A percentile compares a stretch with the other conserved stretches of the same genome.
These are phyloP conservation scores for Tetradesmus obliquus DNA, from an alignment of 139 green algal species.

Conservation along the genomic window DNA sequence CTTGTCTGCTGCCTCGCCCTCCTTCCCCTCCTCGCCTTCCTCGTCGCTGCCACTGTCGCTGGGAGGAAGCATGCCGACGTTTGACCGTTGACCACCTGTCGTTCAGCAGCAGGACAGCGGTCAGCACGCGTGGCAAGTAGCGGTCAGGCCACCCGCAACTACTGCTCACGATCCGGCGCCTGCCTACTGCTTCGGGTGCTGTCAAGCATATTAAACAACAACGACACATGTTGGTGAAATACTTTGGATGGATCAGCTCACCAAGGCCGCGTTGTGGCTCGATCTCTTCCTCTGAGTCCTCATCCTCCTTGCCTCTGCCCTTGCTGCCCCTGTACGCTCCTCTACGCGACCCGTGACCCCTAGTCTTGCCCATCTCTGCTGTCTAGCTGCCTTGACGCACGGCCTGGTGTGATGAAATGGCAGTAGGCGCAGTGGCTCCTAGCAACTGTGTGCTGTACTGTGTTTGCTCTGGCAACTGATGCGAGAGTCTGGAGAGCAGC, in stretches of 20 bases:
- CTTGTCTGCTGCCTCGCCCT: not conserved
- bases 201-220: too few relatives aligned
- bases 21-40: conserved; percentile 48
- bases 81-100: conserved; percentile 65
- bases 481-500: not conserved
- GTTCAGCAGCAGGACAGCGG: not conserved
- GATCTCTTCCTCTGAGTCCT: conserved; percentile 41
- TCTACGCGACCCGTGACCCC: conserved; percentile 26
- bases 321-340: conserved; percentile 32
- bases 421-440: not conserved
- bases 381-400: not conserved
- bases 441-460: not conserved
- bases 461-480: not conserved
- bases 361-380: conserved; percentile 49
- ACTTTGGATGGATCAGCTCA: not conserved
- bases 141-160: not conserved
- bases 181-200: not conserved
- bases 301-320: conserved; percentile 25
- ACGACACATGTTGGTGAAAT: not conserved
- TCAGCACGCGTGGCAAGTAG: not conserved
- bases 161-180: not conserved
- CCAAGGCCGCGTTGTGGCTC: conserved; percentile 36
- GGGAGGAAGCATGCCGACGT: conserved; percentile 80
- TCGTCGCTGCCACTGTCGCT: conserved; percentile 74
- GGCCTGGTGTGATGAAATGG: not conserved